Conservation (phyloP, 257 asterid genomes). For the Solanum piurae region DNA sequence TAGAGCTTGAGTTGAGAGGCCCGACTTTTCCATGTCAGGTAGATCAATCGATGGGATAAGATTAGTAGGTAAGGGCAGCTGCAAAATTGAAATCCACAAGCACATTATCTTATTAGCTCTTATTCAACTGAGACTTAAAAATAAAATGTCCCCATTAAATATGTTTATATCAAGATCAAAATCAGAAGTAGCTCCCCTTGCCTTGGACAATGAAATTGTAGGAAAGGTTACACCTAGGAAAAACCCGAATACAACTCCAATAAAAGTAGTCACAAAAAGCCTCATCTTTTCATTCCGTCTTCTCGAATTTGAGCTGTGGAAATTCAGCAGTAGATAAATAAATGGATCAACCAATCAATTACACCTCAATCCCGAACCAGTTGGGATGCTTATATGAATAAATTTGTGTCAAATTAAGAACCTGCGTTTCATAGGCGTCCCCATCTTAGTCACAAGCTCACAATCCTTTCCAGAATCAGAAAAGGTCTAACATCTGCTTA, state of each 20-base stretch:
- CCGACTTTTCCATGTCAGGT: constrained; percentile 60
- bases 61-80: constrained; percentile 46
- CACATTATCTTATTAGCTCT: not conserved
- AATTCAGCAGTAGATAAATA: constrained; percentile 2
- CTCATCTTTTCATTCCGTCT: constrained; percentile 72
- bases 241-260: constrained; percentile 73
- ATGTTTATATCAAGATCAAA: not conserved
- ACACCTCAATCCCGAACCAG: not conserved
- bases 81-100: constrained; percentile 11
- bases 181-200: constrained; percentile 10
- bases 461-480: constrained; percentile 4
- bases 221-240: constrained; percentile 88
- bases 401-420: not conserved
- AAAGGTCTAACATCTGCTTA: not conserved
- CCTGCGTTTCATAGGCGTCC: constrained; percentile 23
- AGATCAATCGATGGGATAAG: constrained; percentile 57
- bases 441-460: constrained; percentile 22
- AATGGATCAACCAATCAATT: not conserved
- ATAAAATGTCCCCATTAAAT: not conserved
- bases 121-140: not conserved
- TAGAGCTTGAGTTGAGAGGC: constrained; percentile 72
- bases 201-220: constrained; percentile 58
- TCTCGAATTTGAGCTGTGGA: constrained; percentile 37
- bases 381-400: not conserved
- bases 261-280: constrained; percentile 55